Evolutionary conservation across 306 rosid species (phyloP).

Genomic region (Hippophae rhamnoides): DNA sequence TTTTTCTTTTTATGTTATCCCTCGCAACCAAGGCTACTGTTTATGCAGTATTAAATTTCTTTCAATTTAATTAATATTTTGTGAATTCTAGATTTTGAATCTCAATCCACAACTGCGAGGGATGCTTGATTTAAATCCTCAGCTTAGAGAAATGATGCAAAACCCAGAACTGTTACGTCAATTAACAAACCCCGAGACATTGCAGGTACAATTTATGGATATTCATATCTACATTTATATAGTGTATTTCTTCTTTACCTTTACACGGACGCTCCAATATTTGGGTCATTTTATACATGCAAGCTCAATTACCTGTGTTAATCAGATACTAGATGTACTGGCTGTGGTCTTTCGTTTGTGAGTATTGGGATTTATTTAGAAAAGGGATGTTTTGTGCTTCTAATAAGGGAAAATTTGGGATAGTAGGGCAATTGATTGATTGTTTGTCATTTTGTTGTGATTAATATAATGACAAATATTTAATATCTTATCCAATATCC

Average conservation of each 20-base stretch:
- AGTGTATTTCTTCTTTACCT: neutral
- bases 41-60: neutral
- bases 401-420: too few relatives aligned
- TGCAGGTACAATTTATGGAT: constrained; percentile 31
- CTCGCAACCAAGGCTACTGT: neutral
- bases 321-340: too few relatives aligned
- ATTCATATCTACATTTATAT: neutral
- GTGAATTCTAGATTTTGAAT: constrained; percentile 28
- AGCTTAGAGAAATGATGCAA: constrained; percentile 58
- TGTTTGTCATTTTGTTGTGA: too few relatives aligned
- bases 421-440: too few relatives aligned
- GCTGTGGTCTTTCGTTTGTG: too few relatives aligned
- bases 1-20: neutral
- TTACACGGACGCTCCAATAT: too few relatives aligned
- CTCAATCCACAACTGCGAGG: constrained; percentile 41
- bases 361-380: too few relatives aligned
- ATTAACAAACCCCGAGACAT: constrained; percentile 44
- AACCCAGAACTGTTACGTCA: constrained; percentile 50
- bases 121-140: constrained; percentile 51
- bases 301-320: too few relatives aligned
- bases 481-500: too few relatives aligned
- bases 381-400: too few relatives aligned
- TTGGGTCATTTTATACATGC: too few relatives aligned
- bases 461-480: too few relatives aligned
- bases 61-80: neutral